Evolutionary conservation across 73 alveolate genomes (phyloP), one percentile per base, ranked within the genome.

Genomic region (Paramecium caudatum): DNA sequence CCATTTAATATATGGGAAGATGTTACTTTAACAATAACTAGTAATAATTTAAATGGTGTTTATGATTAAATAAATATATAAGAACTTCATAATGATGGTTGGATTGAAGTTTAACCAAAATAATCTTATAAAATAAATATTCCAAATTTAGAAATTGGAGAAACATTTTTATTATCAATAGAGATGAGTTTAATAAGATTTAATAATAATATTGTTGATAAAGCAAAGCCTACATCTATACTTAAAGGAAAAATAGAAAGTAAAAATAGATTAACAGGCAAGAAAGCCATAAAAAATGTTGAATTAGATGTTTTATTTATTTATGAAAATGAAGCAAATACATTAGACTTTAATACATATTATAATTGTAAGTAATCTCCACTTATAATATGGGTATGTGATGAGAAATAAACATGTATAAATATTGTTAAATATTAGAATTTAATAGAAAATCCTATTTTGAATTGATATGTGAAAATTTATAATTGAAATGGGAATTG

Each of bases 1-100:
- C 80, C 80, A 23, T 55, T 55, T 9, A 55, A 55, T 55, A 12
- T 55, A 55, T 55, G 80, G 80, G 80, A 55, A 10, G 80, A 55
- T 55, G 80, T 55, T 27, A 55, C 80, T 55, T 27, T 55, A 2
- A 55, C 80, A 2, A 55, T 55, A 5, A 27, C 46, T 27, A 55
- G 46, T 6, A 55, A 55, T 27, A 3, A 2, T 27, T 55, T 27
- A 55, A 23, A 55, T 6, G 30, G 23, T 55, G 46, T 43, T 19
- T 55, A 27, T 55, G 80, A 55, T 27, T 27, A 55, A 3, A 55
- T 55, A 4, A 9, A 27, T 6, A 55, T 55, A 10, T 19, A 16
- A 10, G 80, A 55, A 2, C 23, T 55, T 9, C 80, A 55, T 27
- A 55, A 43, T 6, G 80, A 55, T 27, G 80, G 80, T 9, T 55